Evolutionary conservation across 2,329 filamentous ascomycete species (phyloP).

Genomic region (Penicillium rolfsii): DNA sequence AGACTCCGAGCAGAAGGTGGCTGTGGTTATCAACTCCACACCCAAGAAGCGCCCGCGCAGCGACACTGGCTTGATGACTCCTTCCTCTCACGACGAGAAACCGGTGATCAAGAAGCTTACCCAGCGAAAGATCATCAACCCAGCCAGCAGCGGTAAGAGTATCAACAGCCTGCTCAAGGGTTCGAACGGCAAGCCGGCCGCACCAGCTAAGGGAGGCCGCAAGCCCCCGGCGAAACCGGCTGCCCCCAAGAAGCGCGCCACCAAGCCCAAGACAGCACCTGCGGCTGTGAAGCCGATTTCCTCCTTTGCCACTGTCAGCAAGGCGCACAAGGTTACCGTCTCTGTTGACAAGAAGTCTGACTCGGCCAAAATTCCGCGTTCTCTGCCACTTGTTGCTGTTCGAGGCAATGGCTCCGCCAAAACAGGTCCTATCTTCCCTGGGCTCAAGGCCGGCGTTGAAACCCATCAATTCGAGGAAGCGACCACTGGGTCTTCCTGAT

Average conservation of each 20-base stretch:
- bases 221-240: slow-evolving; percentile 14
- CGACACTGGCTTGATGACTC: slow-evolving; percentile 45
- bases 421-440: slow-evolving; percentile 32
- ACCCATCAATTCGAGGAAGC: slow-evolving; percentile 3
- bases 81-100: slow-evolving; percentile 46
- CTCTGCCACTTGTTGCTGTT: slow-evolving; percentile 39
- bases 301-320: slow-evolving; percentile 40
- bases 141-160: slow-evolving; percentile 36
- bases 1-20: slow-evolving; percentile 49
- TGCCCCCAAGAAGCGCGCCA: slow-evolving; percentile 14
- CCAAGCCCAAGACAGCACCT: slow-evolving; percentile 19
- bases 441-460: slow-evolving; percentile 26
- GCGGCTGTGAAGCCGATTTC: slow-evolving; percentile 37
- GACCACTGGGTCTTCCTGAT: slow-evolving; percentile 9
- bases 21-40: slow-evolving; percentile 45
- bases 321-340: slow-evolving; percentile 29
- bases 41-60: slow-evolving; percentile 42
- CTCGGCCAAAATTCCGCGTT: slow-evolving; percentile 40
- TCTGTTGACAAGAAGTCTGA: slow-evolving; percentile 32
- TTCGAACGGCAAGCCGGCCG: slow-evolving; percentile 22
- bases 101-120: slow-evolving; percentile 29
- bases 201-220: slow-evolving; percentile 29
- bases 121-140: slow-evolving; percentile 28
- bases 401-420: slow-evolving; percentile 38
- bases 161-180: slow-evolving; percentile 32